Base-by-base conservation (phyloP, 352 stramenopile species). In the Blastocystis sp. region DNA sequence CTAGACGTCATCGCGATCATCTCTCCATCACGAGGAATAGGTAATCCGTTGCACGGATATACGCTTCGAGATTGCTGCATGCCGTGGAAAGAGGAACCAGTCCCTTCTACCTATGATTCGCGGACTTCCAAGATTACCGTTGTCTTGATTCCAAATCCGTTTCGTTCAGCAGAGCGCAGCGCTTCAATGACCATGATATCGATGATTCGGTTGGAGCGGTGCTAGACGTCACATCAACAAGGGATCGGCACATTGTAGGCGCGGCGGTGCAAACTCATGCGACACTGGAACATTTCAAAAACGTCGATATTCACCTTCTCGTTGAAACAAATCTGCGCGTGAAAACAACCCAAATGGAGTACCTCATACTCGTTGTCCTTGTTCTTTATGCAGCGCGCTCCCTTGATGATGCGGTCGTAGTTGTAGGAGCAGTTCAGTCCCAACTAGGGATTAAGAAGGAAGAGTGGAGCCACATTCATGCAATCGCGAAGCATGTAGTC, bases 401-500 rank as follows among this genome's bases (percentile, higher is more conserved):
- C 41, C 51, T 67, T 62, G 12, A 85, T 67, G 55, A 85, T 85
- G 24, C 55, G 51, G 60, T 85, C 74, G 61, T 85, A 85, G 31
- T 85, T 85, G 51, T 85, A 85, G 3, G 74, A 85, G 61, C 74
- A 85, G 41, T 85, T 39, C 16, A 85, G 33, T 29, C 74, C 74
- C 29, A 85, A n/a, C 74, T 85, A 69, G 12, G 0, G 2, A 21
- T 50, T 9, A 69, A 3, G 9, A 19, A 1, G 21, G 31, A 21
- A 10, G 1, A 45, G n/a, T 9, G 50, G 33, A 50, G 19, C n/a
- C 16, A 89, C 79, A 60, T 89, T 60, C 37, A 67, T 65, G n/a
- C 63, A 89, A 61, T 89, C 79, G 9, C 79, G 79, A 16, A 77
- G n/a, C 63, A 80, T 80, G 33, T 89, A 89, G 60, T 89, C 79